A percentile compares a stretch with the other conserved stretches of the same genome.
Evolutionary conservation across 768 basidiomycete genomes (phyloP).

Genomic region (Amanita rubescens): DNA sequence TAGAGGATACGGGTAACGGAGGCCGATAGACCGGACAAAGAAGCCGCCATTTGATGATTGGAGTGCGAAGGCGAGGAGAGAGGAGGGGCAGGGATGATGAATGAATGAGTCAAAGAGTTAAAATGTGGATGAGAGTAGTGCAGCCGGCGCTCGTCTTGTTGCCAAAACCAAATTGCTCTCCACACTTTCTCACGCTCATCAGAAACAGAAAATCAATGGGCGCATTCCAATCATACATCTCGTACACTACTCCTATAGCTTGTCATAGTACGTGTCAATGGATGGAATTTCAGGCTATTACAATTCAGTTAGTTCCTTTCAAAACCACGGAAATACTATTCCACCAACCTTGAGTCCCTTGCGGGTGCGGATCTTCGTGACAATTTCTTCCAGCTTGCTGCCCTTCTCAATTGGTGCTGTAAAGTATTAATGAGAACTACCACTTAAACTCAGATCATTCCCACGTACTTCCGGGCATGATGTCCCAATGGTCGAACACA

Average conservation of each 20-base stretch:
- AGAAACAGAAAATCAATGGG: background rate
- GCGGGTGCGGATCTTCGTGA: constrained; percentile 73
- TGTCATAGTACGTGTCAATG: constrained; percentile 91
- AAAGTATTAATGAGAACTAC: constrained; percentile 5
- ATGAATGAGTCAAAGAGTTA: constrained; percentile 7
- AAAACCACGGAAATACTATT: background rate
- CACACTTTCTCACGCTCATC: constrained; percentile 2
- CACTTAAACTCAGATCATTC: background rate
- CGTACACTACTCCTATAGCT: constrained; percentile 33
- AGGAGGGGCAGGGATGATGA: constrained; percentile 7
- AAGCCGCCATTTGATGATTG: constrained; percentile 47
- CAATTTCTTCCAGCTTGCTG: constrained; percentile 83
- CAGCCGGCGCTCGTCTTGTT: background rate
- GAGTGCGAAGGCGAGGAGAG: too few relatives aligned
- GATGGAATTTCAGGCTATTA: constrained; percentile 77
- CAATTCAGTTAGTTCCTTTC: background rate
- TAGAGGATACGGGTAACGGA: constrained; percentile 94
- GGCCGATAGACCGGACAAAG: constrained; percentile 80
- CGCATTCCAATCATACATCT: constrained; percentile 8
- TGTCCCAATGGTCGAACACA: constrained; percentile 91
- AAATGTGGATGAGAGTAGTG: constrained; percentile 4
- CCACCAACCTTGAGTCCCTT: constrained; percentile 86
- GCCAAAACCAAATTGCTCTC: background rate
- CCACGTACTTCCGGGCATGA: constrained; percentile 73
- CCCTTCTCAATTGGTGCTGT: constrained; percentile 82